Base-by-base conservation (phyloP, 2,329 filamentous ascomycete genomes). In the Beauveria sp. region DNA sequence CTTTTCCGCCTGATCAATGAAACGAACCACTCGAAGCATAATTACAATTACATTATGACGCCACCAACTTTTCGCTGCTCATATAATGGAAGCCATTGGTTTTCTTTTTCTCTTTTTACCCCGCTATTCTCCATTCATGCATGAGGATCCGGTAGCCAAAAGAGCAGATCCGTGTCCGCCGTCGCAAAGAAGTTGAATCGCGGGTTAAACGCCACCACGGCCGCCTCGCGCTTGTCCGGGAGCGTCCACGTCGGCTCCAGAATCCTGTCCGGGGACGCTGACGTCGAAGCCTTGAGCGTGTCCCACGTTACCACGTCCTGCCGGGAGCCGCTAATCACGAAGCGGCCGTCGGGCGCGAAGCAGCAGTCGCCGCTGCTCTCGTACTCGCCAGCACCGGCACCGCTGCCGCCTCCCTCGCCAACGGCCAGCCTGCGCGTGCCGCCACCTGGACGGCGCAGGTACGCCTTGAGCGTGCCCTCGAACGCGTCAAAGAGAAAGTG, bases 401-500 rank as follows among this genome's bases (percentile, higher is more conserved):
- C 73, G 75, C 72, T 40, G 34, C 49, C 46, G 46, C 71, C 73
- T 45, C 73, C 67, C 66, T 87, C 84, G 7, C 84, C 85, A 0
- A 79, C 76, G 3, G 80, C 82, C 2, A 81, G 71, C 12, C 84
- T 77, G 16, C 77, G 76, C 4, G 81, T 79, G 8, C 81, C 79
- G 63, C 76, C 86, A 72, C 74, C 80, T 65, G 74, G 84, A 73
- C 77, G 86, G 71, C 69, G 84, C 61, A 93, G 80, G 71, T 89
- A 92, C 10, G 90, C 87, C 69, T 88, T 90, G 24, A 98, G 74
- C 7, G 81, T 82, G 45, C 93, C 95, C 47, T 91, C 86, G 71
- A 97, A 98, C 1, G 93, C 90, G 71, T 99, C 95, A n/a, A 99
- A 79, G 2, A 99, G 78, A 70, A 95, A 96, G 73, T 99, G 95